Evolutionary conservation across 2,329 filamentous ascomycete species (phyloP), one percentile per base, ranked within the genome.

Genomic region (Fusarium verticillioides): DNA sequence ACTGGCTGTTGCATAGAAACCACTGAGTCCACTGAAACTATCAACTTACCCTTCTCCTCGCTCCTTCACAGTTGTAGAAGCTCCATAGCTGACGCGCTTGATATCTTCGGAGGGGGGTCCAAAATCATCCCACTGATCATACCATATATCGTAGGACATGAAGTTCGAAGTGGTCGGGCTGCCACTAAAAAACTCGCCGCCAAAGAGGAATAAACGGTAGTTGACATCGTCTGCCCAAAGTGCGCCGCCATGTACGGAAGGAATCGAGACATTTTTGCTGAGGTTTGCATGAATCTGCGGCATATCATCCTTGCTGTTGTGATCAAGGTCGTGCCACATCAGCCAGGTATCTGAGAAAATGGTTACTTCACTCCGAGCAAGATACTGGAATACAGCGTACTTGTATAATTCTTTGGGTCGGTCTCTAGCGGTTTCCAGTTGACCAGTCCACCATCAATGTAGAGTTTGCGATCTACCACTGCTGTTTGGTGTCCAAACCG

Each of bases 291-390:
- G 16, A 9, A 62, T 46, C 5, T 62, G 39, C 5, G 60, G 60
- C 60, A 62, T 62, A 28, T 62, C 30, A 21, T 62, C 60, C 26
- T 59, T 62, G 21, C 60, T 62, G 4, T 62, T 62, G 5, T 58
- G 42, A 43, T 62, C 52, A 21, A 62, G 60, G 9, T 62, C 40
- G 12, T 62, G 60, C 40, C 60, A 59, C 2, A 59, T 4, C 0
- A 62, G 6, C 60, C 53, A 62, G 1, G 60, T 39, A 18, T 62
- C 60, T 62, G 6, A 2, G 11, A 4, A 5, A 4, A 9, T 3
- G 2, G 32, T 44, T 59, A 62, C 5, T 8, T 40, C 0, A 39
- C 19, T 4, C 4, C 7, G 0, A 0, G 7, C 12, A 34, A 11
- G 6, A 13, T 16, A 8, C 34, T 9, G 34, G 15, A 16, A 36